A percentile compares a stretch with the other conserved stretches of the same genome.
Evolutionary conservation across 176 grass and related monocot genomes (phyloP).

Genomic region (Phyllostachys edulis): DNA sequence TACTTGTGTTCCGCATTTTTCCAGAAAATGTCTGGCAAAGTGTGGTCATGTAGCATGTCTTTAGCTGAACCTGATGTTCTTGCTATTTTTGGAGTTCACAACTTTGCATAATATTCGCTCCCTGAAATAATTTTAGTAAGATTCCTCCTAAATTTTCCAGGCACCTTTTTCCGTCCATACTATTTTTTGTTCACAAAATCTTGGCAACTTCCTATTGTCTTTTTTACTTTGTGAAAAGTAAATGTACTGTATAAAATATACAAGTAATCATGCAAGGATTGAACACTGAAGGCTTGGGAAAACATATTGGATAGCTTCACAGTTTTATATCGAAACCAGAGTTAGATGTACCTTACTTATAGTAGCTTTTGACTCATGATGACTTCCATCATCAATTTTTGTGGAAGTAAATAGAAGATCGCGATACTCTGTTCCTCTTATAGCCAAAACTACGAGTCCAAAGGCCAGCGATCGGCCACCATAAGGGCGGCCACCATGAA

Average conservation of each 20-base stretch:
- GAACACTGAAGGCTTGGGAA: background rate
- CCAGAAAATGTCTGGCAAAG: background rate
- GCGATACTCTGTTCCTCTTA: too few relatives aligned
- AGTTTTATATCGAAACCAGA: background rate
- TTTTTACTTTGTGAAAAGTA: background rate
- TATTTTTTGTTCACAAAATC: background rate
- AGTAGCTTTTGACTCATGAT: conserved; percentile 44
- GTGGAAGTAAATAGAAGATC: too few relatives aligned
- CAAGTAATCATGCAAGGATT: background rate
- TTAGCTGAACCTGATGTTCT: background rate
- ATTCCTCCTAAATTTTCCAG: background rate
- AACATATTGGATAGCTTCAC: conserved; percentile 7
- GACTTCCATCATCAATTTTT: conserved; percentile 42
- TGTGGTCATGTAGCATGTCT: background rate
- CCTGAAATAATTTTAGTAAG: background rate
- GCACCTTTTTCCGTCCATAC: background rate
- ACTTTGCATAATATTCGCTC: background rate
- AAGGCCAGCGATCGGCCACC: too few relatives aligned
- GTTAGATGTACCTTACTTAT: conserved; percentile 67
- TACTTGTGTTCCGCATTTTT: background rate
- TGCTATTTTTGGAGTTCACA: background rate
- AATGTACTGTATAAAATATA: background rate
- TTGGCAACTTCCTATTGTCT: background rate
- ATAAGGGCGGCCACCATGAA: too few relatives aligned
- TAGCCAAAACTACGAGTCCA: too few relatives aligned